phyloP scores from a whole-genome alignment of 2,329 filamentous ascomycete species.

The Arthrinium puccinioides region DNA sequence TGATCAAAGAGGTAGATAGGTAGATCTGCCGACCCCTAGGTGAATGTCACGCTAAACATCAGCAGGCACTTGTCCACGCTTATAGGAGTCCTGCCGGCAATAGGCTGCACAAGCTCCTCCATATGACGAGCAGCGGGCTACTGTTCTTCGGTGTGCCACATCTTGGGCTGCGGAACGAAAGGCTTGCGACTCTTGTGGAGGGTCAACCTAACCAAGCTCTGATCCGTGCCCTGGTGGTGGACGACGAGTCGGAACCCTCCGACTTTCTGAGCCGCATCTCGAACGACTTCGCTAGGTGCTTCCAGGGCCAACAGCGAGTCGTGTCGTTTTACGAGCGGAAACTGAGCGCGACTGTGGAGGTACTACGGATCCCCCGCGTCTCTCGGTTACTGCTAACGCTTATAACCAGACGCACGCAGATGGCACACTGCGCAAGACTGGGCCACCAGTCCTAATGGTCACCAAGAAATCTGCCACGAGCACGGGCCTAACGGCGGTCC shows the following conservation, averaged over 20 bases:
- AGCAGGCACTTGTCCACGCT: constrained; percentile 11
- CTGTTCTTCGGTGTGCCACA: constrained; percentile 23
- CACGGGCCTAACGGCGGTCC: constrained; percentile 9
- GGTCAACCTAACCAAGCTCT: constrained; percentile 16
- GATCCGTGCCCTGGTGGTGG: constrained; percentile 12
- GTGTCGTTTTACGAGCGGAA: constrained; percentile 12
- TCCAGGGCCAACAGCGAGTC: constrained; percentile 9
- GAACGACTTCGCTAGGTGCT: constrained; percentile 11
- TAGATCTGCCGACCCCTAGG: too few relatives aligned
- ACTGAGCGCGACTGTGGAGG: constrained; percentile 12
- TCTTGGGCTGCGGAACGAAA: constrained; percentile 13
- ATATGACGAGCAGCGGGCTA: constrained; percentile 12
- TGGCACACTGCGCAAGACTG: constrained; percentile 7
- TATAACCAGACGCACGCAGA: constrained; percentile 1
- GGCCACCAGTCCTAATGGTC: constrained; percentile 12
- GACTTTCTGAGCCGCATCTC: constrained; percentile 11
- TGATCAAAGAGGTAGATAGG: constrained; percentile 21
- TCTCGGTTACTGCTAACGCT: background rate
- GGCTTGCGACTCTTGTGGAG: constrained; percentile 12
- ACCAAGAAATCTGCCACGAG: constrained; percentile 16
- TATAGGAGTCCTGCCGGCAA: constrained; percentile 2
- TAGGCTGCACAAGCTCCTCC: constrained; percentile 4
- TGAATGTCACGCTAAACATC: background rate
- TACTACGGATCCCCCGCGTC: background rate
- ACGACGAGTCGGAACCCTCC: constrained; percentile 13